Conservation (phyloP, 257 asterid species). For the Przewalskia tangutica region DNA sequence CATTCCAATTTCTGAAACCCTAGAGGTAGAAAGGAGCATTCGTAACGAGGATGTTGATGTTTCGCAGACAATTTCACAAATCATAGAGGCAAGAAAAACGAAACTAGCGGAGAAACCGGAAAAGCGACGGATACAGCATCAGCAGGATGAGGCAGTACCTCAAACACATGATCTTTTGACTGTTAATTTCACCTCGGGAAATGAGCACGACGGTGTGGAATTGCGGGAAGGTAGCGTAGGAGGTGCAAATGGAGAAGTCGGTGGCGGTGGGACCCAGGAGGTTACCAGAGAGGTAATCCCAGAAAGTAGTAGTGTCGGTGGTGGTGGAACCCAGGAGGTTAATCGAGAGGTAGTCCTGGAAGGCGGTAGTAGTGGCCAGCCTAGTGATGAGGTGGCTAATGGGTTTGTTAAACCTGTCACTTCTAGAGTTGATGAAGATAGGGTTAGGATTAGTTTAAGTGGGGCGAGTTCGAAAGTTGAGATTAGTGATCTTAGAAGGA, state of each 20-base stretch:
- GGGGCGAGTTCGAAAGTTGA: slow-evolving; percentile 32
- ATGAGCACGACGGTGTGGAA: not conserved
- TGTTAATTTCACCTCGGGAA: not conserved
- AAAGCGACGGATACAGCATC: not conserved
- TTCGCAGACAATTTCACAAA: not conserved
- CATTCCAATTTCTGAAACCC: not conserved
- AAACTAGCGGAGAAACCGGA: not conserved
- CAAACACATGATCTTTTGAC: not conserved
- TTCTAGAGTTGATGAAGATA: slow-evolving; percentile 54
- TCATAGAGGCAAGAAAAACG: slow-evolving; percentile 10
- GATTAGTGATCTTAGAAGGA: slow-evolving; percentile 35
- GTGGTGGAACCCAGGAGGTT: not conserved
- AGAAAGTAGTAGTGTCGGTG: too few relatives aligned
- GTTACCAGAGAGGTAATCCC: too few relatives aligned
- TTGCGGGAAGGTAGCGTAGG: not conserved
- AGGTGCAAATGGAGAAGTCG: not conserved
- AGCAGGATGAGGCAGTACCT: not conserved
- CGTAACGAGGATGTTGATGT: not conserved
- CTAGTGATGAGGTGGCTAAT: not conserved
- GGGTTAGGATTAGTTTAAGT: slow-evolving; percentile 41
- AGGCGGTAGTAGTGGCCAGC: not conserved
- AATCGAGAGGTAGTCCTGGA: not conserved
- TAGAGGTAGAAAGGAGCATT: too few relatives aligned
- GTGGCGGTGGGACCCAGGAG: not conserved
- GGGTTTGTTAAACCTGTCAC: slow-evolving; percentile 22